A percentile compares a stretch with the other conserved stretches of the same genome.
phyloP scores from a whole-genome alignment of 768 basidiomycete genomes.

The Mycena olivaceomarginata region DNA sequence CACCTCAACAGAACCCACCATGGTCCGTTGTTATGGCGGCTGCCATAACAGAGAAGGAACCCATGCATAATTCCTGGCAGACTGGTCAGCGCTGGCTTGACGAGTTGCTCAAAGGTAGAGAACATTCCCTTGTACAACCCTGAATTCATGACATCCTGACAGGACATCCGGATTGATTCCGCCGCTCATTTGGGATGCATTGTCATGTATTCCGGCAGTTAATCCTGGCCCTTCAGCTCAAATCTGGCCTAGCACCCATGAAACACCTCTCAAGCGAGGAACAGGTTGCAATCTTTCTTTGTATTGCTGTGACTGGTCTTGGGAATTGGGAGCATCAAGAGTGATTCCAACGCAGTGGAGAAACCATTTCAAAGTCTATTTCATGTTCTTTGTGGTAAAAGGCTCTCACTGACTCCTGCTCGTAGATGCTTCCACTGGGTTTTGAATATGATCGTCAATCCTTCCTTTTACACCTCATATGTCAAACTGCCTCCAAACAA shows the following conservation, averaged over 20 bases:
- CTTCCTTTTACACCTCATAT: conserved; percentile 36
- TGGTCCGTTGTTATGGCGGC: too few species aligned
- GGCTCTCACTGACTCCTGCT: too few species aligned
- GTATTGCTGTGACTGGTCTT: conserved; percentile 51
- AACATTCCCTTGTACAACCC: too few species aligned
- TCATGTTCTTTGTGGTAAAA: too few species aligned
- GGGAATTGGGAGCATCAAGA: conserved; percentile 54
- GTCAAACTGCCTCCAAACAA: conserved; percentile 40
- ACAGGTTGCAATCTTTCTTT: conserved; percentile 61
- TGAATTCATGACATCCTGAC: too few species aligned
- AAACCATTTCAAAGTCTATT: conserved; percentile 59
- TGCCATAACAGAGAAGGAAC: too few species aligned
- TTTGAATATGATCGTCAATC: conserved; percentile 44
- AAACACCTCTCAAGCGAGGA: conserved; percentile 55
- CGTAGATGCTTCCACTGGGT: conserved; percentile 46
- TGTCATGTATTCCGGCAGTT: not conserved
- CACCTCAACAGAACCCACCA: too few species aligned
- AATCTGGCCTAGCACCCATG: conserved; percentile 20
- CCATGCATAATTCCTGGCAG: too few species aligned
- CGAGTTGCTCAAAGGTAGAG: too few species aligned
- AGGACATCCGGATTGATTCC: not conserved
- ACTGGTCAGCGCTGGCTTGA: too few species aligned
- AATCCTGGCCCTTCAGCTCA: not conserved
- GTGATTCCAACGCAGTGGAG: conserved; percentile 59
- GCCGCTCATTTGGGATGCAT: not conserved